These are phyloP conservation scores for Pseudogymnoascus sp. DNA, from an alignment of 2,329 filamentous ascomycete species.

Conservation along the genomic window DNA sequence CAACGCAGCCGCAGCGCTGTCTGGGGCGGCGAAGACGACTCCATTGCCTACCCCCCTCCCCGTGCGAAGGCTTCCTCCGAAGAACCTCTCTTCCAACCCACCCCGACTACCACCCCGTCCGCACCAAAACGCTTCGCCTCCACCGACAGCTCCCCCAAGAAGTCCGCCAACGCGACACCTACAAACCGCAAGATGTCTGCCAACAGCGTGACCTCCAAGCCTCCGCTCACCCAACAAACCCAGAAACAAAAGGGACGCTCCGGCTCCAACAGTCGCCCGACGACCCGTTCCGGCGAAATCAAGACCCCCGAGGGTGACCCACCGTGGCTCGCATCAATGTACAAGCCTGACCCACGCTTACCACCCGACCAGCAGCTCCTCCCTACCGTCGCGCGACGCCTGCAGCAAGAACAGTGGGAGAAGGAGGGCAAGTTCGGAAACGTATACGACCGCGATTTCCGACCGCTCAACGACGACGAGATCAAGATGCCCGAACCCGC, in stretches of 20 bases:
- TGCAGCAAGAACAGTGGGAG: constrained; percentile 94
- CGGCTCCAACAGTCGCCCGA: constrained; percentile 45
- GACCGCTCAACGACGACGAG: constrained; percentile 64
- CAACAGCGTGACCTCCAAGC: background rate
- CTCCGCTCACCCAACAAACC: background rate
- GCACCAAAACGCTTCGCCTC: constrained; percentile 18
- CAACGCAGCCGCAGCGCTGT: constrained; percentile 51
- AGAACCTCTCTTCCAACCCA: constrained; percentile 44
- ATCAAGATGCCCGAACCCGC: constrained; percentile 23
- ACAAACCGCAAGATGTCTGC: constrained; percentile 17
- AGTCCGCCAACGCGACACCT: constrained; percentile 26
- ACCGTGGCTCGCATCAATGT: constrained; percentile 89
- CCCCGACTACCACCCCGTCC: constrained; percentile 34
- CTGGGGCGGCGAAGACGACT: constrained; percentile 45
- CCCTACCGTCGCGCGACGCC: constrained; percentile 80
- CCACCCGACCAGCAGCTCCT: constrained; percentile 93
- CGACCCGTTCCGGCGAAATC: constrained; percentile 51
- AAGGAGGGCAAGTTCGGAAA: constrained; percentile 80
- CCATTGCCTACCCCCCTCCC: constrained; percentile 49
- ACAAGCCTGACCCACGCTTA: constrained; percentile 87
- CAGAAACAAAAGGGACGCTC: background rate
- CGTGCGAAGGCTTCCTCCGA: constrained; percentile 64
- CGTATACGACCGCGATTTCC: constrained; percentile 80
- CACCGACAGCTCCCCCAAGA: constrained; percentile 46
- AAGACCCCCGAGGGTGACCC: constrained; percentile 86